Evolutionary conservation across 129 eudicot species (phyloP).

Genomic region (Rutidosis leptorrhynchoides): DNA sequence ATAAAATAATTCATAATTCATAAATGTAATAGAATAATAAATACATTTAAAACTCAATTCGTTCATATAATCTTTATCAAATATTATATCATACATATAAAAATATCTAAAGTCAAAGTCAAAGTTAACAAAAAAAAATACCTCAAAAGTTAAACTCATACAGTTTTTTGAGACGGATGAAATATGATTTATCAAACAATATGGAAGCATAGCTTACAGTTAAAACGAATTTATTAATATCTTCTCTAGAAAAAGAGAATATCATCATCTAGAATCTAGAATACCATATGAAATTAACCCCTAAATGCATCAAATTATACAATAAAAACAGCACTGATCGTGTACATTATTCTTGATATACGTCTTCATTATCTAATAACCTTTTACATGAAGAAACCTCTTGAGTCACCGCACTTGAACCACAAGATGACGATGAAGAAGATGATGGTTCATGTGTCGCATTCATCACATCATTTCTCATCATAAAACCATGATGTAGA

Average conservation of each 20-base stretch:
- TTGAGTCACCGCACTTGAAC: constrained; percentile 36
- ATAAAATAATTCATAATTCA: too few species aligned
- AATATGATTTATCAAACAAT: too few species aligned
- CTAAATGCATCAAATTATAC: too few species aligned
- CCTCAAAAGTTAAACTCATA: too few species aligned
- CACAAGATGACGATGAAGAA: constrained; percentile 39
- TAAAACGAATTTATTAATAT: neutral
- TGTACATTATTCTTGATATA: constrained; percentile 25
- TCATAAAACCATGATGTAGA: constrained; percentile 16
- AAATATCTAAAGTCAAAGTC: too few species aligned
- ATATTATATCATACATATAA: too few species aligned
- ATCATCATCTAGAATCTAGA: neutral
- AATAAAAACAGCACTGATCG: neutral
- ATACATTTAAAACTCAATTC: too few species aligned
- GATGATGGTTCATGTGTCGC: constrained; percentile 19
- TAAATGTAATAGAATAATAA: too few species aligned
- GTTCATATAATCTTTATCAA: too few species aligned
- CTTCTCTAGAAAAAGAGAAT: neutral
- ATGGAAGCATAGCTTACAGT: too few species aligned
- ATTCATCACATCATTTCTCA: constrained; percentile 15
- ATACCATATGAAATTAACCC: neutral
- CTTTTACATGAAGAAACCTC: constrained; percentile 42
- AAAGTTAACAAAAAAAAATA: too few species aligned
- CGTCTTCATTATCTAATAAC: constrained; percentile 25
- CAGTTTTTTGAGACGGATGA: too few species aligned